These are phyloP conservation scores for Penicillium sp. DNA, from an alignment of 2,329 filamentous ascomycete species.

Conservation along the genomic window DNA sequence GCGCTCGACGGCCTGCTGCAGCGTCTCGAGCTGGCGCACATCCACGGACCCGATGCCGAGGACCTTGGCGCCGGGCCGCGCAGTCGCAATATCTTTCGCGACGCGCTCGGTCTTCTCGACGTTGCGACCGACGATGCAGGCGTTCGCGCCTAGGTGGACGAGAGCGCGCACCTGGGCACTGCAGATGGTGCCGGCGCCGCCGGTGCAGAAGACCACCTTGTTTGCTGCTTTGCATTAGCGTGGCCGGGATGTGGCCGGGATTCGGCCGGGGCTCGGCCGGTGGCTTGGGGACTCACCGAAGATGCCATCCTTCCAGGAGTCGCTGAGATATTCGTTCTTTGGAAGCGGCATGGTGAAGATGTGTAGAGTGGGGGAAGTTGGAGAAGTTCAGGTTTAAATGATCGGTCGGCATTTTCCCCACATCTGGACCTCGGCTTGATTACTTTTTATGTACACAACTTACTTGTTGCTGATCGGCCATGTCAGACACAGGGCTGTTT, in stretches of 20 bases:
- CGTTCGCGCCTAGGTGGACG: constrained; percentile 87
- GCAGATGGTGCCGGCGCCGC: constrained; percentile 91
- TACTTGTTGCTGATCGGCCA: background rate
- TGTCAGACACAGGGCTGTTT: background rate
- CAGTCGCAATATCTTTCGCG: constrained; percentile 79
- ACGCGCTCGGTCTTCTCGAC: constrained; percentile 80
- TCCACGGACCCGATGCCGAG: constrained; percentile 76
- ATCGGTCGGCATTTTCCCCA: constrained; percentile 19
- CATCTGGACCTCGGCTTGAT: constrained; percentile 21
- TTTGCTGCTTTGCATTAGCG: constrained; percentile 57
- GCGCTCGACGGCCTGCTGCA: constrained; percentile 73
- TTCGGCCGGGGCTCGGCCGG: too few species aligned
- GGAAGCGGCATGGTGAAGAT: constrained; percentile 63
- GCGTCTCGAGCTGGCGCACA: constrained; percentile 70
- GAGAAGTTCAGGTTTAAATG: background rate
- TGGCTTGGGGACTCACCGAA: constrained; percentile 62
- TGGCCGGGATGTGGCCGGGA: background rate
- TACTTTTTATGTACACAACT: background rate
- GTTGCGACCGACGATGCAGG: constrained; percentile 90
- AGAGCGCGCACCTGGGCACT: constrained; percentile 90
- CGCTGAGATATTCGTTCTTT: constrained; percentile 75
- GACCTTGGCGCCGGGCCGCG: constrained; percentile 76
- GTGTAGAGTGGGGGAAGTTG: background rate
- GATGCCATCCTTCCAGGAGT: constrained; percentile 82
- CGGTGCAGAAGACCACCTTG: constrained; percentile 93